Base-by-base conservation (phyloP, 179 eudicot species). In the Heliamphora ciliata region DNA sequence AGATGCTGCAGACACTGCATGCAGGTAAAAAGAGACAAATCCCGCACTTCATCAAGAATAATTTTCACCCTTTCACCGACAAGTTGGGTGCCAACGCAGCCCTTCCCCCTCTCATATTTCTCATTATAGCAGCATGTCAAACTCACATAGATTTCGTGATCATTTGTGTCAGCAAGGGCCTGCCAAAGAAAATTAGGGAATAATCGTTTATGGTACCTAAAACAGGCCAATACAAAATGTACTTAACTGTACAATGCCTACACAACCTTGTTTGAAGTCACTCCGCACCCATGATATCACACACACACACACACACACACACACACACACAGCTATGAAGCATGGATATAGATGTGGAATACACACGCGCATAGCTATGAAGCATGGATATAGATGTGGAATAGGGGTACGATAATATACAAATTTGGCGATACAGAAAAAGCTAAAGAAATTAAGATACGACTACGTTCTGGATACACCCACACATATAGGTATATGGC, bases 61-160 rank as follows among this genome's bases (percentile, higher is more conserved):
- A 96, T 89, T 85, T 92, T 85, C 51, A 89, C 99, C 88, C 99
- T 91, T 91, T 96, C 99, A 47, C 97, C 98, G 68, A 89, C 80
- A 83, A 93, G 93, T 85, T 92, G 97, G 47, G 98, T 94, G 81
- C 98, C 99, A 85, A 97, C 95, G 79, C 92, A 89, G 40, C 99
- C 99, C 88, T 90, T 94, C n/a, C 78, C 87, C 63, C 93, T 88
- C 83, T 90, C 88, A 79, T 85, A 85, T 73, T 87, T 89, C 77
- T 91, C 95, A 82, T 91, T 86, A 76, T 88, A 94, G 83, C 84
- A 89, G 84, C 94, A 92, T 31, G 99, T 91, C 85, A 94, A 85
- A 69, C 93, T 92, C 82, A 87, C 89, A 83, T 92, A 96, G 66
- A 96, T 87, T 87, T 96, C 98, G 87, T 90, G 97, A 84, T 94